A percentile compares a stretch with the other conserved stretches of the same genome.
phyloP scores from a whole-genome alignment of 495 filamentous ascomycete species.

The Tuber umbilicatum region DNA sequence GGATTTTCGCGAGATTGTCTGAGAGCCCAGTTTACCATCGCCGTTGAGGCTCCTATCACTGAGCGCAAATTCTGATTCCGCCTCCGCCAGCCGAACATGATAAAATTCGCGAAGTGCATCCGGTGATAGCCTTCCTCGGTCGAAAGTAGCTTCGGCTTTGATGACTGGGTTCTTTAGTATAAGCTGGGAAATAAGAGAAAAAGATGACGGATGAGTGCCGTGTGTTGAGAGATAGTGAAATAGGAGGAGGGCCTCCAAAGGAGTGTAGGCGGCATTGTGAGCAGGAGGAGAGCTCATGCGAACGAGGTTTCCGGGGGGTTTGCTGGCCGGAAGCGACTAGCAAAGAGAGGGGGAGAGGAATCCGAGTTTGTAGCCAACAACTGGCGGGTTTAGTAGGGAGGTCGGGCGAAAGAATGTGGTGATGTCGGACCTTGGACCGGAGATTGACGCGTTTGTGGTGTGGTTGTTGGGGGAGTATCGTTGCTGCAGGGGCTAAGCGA shows the following conservation, averaged over 20 bases:
- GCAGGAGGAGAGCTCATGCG: neutral
- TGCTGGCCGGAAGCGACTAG: neutral
- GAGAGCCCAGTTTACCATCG: constrained; percentile 33
- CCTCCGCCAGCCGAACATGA: constrained; percentile 66
- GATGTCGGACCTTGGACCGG: neutral
- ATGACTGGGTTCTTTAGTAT: constrained; percentile 65
- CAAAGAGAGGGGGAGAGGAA: neutral
- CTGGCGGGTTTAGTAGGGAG: neutral
- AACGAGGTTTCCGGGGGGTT: neutral
- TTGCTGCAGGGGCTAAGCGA: constrained; percentile 17
- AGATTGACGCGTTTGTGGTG: constrained; percentile 24
- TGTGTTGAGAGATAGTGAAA: constrained; percentile 72
- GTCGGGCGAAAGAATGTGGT: constrained; percentile 1
- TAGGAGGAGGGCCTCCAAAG: constrained; percentile 80
- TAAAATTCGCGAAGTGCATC: constrained; percentile 74
- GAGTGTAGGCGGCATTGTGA: constrained; percentile 56
- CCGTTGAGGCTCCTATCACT: constrained; percentile 40
- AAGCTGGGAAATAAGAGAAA: constrained; percentile 64
- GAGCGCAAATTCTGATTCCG: constrained; percentile 46
- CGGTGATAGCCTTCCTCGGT: constrained; percentile 65
- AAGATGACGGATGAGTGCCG: constrained; percentile 59
- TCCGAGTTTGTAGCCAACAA: neutral
- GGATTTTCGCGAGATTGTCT: constrained; percentile 27
- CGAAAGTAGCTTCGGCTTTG: constrained; percentile 59
- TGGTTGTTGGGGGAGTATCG: constrained; percentile 15